Evolutionary conservation across 2,329 filamentous ascomycete species (phyloP).

Genomic region (Penicillium sp.): DNA sequence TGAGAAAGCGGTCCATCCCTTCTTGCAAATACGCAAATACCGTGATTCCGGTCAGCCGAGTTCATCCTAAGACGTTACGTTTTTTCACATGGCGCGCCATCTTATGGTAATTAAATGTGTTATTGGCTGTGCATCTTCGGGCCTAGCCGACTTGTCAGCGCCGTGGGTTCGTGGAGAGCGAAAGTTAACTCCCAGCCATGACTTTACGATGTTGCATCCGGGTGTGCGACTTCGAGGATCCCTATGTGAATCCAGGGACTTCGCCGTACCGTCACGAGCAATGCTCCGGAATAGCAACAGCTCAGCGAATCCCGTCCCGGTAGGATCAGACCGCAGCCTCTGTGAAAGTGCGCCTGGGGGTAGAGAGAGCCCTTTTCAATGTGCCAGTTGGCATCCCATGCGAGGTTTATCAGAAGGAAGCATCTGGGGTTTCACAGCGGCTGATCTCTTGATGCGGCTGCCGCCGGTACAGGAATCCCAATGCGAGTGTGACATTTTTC

Average conservation of each 20-base stretch:
- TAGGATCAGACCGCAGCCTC: slow-evolving; percentile 2
- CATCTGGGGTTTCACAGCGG: slow-evolving; percentile 43
- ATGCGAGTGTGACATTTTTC: slow-evolving; percentile 33
- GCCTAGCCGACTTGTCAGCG: slow-evolving; percentile 15
- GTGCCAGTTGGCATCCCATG: slow-evolving; percentile 28
- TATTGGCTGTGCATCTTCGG: slow-evolving; percentile 18
- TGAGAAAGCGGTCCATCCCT: slow-evolving; percentile 20
- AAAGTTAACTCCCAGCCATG: slow-evolving; percentile 7
- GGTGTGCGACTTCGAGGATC: slow-evolving; percentile 25
- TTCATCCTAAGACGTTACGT: slow-evolving; percentile 21
- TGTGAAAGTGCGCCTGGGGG: not conserved
- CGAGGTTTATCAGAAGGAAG: slow-evolving; percentile 41
- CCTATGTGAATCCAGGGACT: slow-evolving; percentile 14
- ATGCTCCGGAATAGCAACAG: slow-evolving; percentile 17
- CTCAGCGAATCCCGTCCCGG: slow-evolving; percentile 7
- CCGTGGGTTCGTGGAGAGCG: slow-evolving; percentile 9
- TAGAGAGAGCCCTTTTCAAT: slow-evolving; percentile 16
- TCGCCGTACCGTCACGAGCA: slow-evolving; percentile 11
- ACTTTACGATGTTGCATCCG: slow-evolving; percentile 30
- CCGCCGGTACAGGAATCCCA: slow-evolving; percentile 34
- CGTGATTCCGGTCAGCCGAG: slow-evolving; percentile 29
- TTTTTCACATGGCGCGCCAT: slow-evolving; percentile 34
- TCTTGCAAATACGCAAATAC: slow-evolving; percentile 5
- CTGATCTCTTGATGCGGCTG: slow-evolving; percentile 40
- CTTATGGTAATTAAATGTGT: slow-evolving; percentile 6